A percentile compares a stretch with the other conserved stretches of the same genome.
Evolutionary conservation across 208 protist species (phyloP).

Genomic region (Naegleria gruberi): DNA sequence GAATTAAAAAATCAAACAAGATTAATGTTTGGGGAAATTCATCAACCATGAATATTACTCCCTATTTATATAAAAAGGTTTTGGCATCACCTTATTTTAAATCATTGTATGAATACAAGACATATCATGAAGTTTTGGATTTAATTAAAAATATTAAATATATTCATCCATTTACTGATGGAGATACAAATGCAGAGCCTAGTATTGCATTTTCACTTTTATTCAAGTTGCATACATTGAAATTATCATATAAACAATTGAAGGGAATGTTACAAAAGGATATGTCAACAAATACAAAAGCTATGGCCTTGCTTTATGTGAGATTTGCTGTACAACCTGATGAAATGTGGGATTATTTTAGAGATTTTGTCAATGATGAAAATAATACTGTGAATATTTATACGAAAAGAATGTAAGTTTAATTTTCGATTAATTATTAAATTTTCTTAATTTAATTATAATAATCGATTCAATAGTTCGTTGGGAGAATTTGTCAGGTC

Average conservation of each 20-base stretch:
- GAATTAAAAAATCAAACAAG: neutral
- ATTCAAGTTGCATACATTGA: neutral
- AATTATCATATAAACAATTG: slow-evolving; percentile 3
- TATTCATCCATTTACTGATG: neutral
- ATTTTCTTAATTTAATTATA: no score
- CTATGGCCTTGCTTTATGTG: neutral
- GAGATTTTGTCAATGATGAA: neutral
- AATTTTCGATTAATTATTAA: no score
- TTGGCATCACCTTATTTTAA: neutral
- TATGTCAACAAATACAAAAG: neutral
- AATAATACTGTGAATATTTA: neutral
- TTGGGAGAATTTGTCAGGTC: neutral
- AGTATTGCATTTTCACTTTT: neutral
- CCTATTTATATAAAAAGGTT: neutral
- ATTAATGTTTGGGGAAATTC: neutral
- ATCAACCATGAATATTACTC: neutral
- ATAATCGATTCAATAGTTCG: neutral
- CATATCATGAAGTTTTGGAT: neutral
- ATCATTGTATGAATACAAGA: neutral
- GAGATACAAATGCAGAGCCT: neutral
- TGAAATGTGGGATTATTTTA: neutral
- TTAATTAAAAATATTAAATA: slow-evolving; percentile 8
- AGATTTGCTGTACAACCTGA: neutral
- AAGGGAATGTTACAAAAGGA: neutral
- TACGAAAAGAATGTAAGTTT: neutral